phyloP scores from a whole-genome alignment of 768 basidiomycete species.

The Kwoniella dendrophila region DNA sequence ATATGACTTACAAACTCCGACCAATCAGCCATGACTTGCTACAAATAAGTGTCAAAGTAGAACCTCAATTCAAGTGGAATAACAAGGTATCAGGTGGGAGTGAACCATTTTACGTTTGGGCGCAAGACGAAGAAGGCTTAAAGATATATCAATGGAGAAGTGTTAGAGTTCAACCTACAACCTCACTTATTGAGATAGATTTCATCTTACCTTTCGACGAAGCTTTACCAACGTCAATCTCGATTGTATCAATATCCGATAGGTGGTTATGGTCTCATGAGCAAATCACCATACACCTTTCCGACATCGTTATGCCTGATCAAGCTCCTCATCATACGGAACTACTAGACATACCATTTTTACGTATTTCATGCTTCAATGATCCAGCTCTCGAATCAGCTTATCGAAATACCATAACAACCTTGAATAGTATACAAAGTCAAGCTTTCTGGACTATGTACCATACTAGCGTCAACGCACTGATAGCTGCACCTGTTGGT shows the following conservation, averaged over 20 bases:
- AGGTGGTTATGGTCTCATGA: constrained; percentile 91
- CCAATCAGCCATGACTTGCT: constrained; percentile 84
- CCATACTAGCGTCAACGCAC: constrained; percentile 67
- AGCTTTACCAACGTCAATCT: constrained; percentile 67
- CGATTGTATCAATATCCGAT: constrained; percentile 80
- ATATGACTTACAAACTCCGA: constrained; percentile 69
- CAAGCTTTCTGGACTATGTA: constrained; percentile 82
- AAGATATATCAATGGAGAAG: constrained; percentile 79
- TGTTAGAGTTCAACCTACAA: constrained; percentile 70
- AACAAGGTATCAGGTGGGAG: constrained; percentile 69
- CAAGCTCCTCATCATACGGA: constrained; percentile 64
- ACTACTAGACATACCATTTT: constrained; percentile 73
- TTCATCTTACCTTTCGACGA: constrained; percentile 77
- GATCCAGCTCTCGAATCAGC: constrained; percentile 60
- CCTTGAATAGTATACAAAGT: constrained; percentile 83
- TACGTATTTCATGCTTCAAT: constrained; percentile 64
- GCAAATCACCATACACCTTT: constrained; percentile 66
- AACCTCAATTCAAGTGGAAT: constrained; percentile 78
- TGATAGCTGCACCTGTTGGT: constrained; percentile 77
- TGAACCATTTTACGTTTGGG: constrained; percentile 95
- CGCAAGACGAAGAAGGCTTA: constrained; percentile 81
- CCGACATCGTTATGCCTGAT: constrained; percentile 74
- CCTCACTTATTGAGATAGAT: constrained; percentile 65
- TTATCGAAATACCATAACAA: constrained; percentile 60
- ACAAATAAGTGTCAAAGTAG: constrained; percentile 68